Evolutionary conservation across 129 eudicot species (phyloP).

Genomic region (Lonicera japonica): DNA sequence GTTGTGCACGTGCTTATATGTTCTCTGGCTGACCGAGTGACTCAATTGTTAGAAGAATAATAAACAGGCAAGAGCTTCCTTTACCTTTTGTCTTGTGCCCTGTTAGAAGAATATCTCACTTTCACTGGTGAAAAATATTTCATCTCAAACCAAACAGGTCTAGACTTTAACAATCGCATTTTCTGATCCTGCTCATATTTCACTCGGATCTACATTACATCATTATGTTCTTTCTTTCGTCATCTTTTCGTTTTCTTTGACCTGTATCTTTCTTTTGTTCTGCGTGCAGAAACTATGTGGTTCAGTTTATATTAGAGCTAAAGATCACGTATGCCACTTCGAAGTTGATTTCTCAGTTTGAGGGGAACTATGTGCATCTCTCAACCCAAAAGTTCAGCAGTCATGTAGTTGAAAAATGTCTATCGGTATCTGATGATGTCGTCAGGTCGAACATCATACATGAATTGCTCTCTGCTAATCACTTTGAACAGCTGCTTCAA

Average conservation of each 20-base stretch:
- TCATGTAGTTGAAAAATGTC: conserved; percentile 85
- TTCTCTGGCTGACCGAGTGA: no score
- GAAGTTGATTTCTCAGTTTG: conserved; percentile 43
- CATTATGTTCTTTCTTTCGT: no score
- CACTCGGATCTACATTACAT: no score
- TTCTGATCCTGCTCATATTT: no score
- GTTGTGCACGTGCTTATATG: no score
- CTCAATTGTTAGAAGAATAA: no score
- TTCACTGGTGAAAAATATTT: no score
- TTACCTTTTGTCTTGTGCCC: no score
- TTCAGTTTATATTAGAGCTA: conserved; percentile 63
- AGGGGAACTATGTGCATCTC: conserved; percentile 60
- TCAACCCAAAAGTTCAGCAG: conserved; percentile 73
- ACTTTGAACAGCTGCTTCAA: conserved; percentile 73
- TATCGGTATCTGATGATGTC: conserved; percentile 33
- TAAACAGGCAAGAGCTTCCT: no score
- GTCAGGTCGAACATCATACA: conserved; percentile 48
- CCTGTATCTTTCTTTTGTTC: background rate
- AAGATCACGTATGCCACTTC: conserved; percentile 52
- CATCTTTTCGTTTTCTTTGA: background rate
- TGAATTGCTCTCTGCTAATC: conserved; percentile 57
- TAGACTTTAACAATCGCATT: no score
- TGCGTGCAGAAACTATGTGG: conserved; percentile 65
- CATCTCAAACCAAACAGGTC: background rate
- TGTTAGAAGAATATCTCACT: no score